Base-by-base conservation (phyloP, 2,329 filamentous ascomycete species). In the Sclerotinia trifoliorum region DNA sequence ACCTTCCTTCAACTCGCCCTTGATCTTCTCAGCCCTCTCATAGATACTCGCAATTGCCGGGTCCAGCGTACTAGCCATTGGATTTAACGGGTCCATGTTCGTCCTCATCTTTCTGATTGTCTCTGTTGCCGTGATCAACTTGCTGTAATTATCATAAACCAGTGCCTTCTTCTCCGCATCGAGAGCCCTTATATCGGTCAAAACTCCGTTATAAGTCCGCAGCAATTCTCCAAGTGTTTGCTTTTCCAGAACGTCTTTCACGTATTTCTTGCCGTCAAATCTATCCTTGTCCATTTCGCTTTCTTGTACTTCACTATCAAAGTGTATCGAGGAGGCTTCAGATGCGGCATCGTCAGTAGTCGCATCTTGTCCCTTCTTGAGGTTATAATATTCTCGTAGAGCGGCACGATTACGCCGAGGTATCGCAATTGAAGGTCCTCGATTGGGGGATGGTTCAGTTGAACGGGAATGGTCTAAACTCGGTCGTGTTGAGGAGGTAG, bases 71-170 rank as follows among this genome's bases (percentile, higher is more conserved):
- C 87, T 88, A 1, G 90, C 90, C 78, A 90, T 1, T 26, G 90
- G 90, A 69, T 90, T 90, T 58, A 93, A 78, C 4, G 90, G 90
- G 74, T 93, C 91, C 90, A 94, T 94, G 72, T 89, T 92, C 44
- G 86, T 84, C 68, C 91, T 84, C 91, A 95, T 94, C 83, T 92
- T 93, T 62, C 91, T 86, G 75, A 99, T 99, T 3, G 94, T 98
- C 79, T 97, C 94, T 15, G 96, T 97, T 1, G 95, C 95, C n/a
- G 90, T 87, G 73, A 99, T 97, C 73, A 99, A 81, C 80, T 98
- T 98, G 74, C 91, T 95, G 79, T 98, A 99, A 78, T 99, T 99
- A 78, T 99, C 94, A 79, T 99, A 99, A 5, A 99, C 95, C 70
- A 99, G 81, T 1, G 94, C 94, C 81, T 99, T 99, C 79, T 95